A percentile compares a stretch with the other conserved stretches of the same genome.
Evolutionary conservation across 1,139 yeast species (phyloP).

Genomic region (Geotrichum phurueaensis): DNA sequence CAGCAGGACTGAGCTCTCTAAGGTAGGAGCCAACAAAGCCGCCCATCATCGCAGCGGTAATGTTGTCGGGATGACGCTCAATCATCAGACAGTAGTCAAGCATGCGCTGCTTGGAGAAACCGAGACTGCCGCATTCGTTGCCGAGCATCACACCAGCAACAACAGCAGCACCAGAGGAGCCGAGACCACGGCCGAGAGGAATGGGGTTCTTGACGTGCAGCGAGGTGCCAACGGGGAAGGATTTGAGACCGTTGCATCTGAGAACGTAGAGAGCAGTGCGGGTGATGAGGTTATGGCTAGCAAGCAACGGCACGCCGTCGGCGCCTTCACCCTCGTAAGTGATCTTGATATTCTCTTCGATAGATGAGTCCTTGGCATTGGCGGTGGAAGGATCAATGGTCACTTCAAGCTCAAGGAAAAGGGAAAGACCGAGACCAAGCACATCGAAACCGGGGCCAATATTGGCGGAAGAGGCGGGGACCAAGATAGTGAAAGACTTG

Average conservation of each 20-base stretch:
- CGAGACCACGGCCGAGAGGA: constrained; percentile 93
- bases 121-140: constrained; percentile 70
- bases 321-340: constrained; percentile 74
- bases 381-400: constrained; percentile 50
- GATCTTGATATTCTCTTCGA: constrained; percentile 55
- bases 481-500: constrained; percentile 45
- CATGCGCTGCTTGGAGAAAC: constrained; percentile 70
- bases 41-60: constrained; percentile 98
- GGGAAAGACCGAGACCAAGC: constrained; percentile 77
- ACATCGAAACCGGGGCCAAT: constrained; percentile 99
- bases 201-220: constrained; percentile 82
- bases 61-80: constrained; percentile 96
- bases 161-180: constrained; percentile 98
- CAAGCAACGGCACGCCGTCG: constrained; percentile 66
- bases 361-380: constrained; percentile 44
- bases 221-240: constrained; percentile 80
- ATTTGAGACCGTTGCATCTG: constrained; percentile 66
- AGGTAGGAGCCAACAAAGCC: constrained; percentile 95
- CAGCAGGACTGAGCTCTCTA: constrained; percentile 68
- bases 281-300: constrained; percentile 79
- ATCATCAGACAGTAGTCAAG: constrained; percentile 93
- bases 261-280: constrained; percentile 87
- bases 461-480: constrained; percentile 96
- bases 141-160: constrained; percentile 96
- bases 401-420: constrained; percentile 67